A percentile compares a stretch with the other conserved stretches of the same genome.
These are phyloP conservation scores for Stephania yunnanensis DNA, from an alignment of 164 flowering plant species.

Conservation along the genomic window DNA sequence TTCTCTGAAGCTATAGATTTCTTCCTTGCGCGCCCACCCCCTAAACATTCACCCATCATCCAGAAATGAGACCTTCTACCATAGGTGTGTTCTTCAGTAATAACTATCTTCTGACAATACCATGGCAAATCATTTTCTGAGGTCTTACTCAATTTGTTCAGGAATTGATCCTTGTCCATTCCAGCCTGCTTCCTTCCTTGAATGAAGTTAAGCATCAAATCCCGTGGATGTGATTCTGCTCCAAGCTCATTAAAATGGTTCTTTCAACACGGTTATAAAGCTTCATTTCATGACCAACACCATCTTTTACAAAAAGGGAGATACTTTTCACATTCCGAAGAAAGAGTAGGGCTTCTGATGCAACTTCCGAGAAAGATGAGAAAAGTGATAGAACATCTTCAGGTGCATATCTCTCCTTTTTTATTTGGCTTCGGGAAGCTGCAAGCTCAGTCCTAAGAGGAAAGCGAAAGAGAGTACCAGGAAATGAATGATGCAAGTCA, in stretches of 20 bases:
- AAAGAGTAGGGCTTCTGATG: constrained; percentile 71
- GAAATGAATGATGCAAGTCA: constrained; percentile 70
- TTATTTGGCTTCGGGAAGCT: constrained; percentile 83
- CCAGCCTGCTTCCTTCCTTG: constrained; percentile 37
- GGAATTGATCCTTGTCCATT: constrained; percentile 55
- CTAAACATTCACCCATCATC: constrained; percentile 77
- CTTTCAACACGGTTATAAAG: constrained; percentile 62
- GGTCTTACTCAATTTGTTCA: constrained; percentile 51
- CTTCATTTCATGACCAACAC: constrained; percentile 61
- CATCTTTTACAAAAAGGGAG: constrained; percentile 79
- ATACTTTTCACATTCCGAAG: constrained; percentile 75
- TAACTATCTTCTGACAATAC: constrained; percentile 63
- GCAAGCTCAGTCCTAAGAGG: constrained; percentile 67
- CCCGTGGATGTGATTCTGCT: constrained; percentile 29
- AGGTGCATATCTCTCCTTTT: constrained; percentile 71
- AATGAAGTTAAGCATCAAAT: constrained; percentile 40
- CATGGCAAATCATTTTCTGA: constrained; percentile 47
- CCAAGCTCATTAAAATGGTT: constrained; percentile 37
- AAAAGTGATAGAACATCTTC: constrained; percentile 85
- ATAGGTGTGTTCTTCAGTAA: constrained; percentile 52
- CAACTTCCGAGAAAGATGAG: constrained; percentile 64
- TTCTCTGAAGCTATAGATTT: constrained; percentile 26
- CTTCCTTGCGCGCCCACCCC: constrained; percentile 37
- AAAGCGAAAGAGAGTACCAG: constrained; percentile 94
- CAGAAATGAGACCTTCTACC: constrained; percentile 55